Base-by-base conservation (phyloP, 192 early-diverging fungal genomes). In the Lobosporangium transversale region DNA sequence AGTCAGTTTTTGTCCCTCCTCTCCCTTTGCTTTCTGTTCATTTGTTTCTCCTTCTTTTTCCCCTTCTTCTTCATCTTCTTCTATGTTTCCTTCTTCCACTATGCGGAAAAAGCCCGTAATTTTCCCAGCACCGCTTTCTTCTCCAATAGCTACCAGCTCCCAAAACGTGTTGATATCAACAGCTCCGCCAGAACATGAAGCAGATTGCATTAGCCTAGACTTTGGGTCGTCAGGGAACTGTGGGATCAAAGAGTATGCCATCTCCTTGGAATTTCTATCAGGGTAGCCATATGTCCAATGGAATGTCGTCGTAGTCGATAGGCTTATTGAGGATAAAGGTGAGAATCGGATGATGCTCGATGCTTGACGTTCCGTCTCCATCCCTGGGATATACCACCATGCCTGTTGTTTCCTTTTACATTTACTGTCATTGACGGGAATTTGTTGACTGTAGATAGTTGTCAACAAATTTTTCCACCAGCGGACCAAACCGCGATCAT, bases 41-140 rank as follows among this genome's bases (percentile, higher is more conserved):
- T n/a, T n/a, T n/a, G n/a, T n/a, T n/a, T 26, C 18, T 20, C 8
- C 24, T 57, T 27, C 23, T n/a, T 49, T 4, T 15, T 1, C 23
- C 20, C 50, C 57, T 26, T 47, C 23, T 31, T 60, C 27, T 1
- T 53, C 40, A 6, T 32, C 24, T 21, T 27, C 55, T 1, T 27
- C 31, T 15, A 14, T 36, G 2, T 21, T 8, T 7, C 23, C 51
- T n/a, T 66, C 58, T 17, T 67, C 52, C 0, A 57, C 23, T 31
- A 82, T 53, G 20, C 76, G 63, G 65, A 93, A 89, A 45, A 93
- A 92, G 2, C 87, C 94, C 1, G 90, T 79, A 36, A 89, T 71
- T 42, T 86, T 88, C 14, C 93, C 90, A 3, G 86, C 81, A 14
- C 87, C 89, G 64, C 92, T 94, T 58, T 95, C 94, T 51, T 92